Evolutionary conservation across 2,329 filamentous ascomycete genomes (phyloP), one percentile per base, ranked within the genome.

Genomic region (Dothideomycetes sp.): DNA sequence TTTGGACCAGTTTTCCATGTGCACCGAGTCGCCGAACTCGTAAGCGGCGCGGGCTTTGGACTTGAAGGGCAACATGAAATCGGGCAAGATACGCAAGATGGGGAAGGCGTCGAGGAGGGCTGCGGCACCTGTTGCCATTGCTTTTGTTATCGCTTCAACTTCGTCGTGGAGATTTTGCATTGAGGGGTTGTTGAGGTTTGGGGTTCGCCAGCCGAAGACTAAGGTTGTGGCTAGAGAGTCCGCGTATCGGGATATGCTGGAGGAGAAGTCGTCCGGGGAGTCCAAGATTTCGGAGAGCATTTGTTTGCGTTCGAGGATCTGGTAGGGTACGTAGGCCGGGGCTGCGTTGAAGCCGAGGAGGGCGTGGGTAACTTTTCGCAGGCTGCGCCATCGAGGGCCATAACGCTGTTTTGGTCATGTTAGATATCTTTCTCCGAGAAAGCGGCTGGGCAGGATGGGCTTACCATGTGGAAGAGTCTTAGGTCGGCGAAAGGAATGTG

Each of bases 281-380:
- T 66, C 61, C 3, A 75, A 48, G 13, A 77, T 53, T 5, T 69
- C 66, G 31, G 58, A 45, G 15, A 74, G 56, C 70, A 77, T 70
- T 35, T 68, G 64, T 49, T 69, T 71, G 53, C 68, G 72, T 51
- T 77, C 73, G 3, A 76, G 59, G 33, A 69, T 64, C 47, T 76
- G 72, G 47, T 75, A 76, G 2, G 68, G 64, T 2, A 75, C 62
- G 43, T 78, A 78, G 10, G 44, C 45, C 15, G 28, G 29, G 3
- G 69, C 62, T 1, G 63, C 60, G 0, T 58, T 64, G 37, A 69
- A 53, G 46, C 73, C 71, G 19, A 74, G 64, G 2, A 70, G 58
- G 2, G 54, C 57, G 49, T 73, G 70, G 3, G 65, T 49, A 48
- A 65, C 54, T 37, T 59, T 62, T 11, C 62, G 57, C 17, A 59